A percentile compares a stretch with the other conserved stretches of the same genome.
These are phyloP conservation scores for Sistotremastrum suecicum DNA, from an alignment of 768 basidiomycete species.

Conservation along the genomic window DNA sequence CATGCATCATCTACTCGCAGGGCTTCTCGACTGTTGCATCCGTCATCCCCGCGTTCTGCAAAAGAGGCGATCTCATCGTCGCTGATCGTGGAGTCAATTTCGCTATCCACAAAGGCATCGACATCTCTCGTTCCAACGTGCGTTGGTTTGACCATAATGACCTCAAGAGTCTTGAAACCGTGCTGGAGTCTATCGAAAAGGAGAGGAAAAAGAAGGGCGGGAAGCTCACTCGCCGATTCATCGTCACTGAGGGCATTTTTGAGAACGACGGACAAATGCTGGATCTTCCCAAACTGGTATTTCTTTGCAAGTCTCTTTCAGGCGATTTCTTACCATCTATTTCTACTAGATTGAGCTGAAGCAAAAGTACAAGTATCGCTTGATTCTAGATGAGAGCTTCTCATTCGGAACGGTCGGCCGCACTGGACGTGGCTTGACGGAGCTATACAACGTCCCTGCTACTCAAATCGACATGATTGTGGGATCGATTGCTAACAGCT, in stretches of 20 bases:
- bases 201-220: constrained; percentile 73
- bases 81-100: constrained; percentile 95
- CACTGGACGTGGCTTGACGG: constrained; percentile 90
- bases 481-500: constrained; percentile 74
- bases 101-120: constrained; percentile 89
- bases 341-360: constrained; percentile 74
- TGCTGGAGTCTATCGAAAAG: constrained; percentile 71
- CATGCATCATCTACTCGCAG: constrained; percentile 87
- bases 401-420: constrained; percentile 90
- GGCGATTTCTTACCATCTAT: background rate
- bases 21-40: constrained; percentile 85
- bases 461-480: constrained; percentile 90
- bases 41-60: constrained; percentile 94
- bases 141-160: constrained; percentile 98
- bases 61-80: constrained; percentile 96
- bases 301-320: background rate
- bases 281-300: constrained; percentile 83
- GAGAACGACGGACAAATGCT: constrained; percentile 88
- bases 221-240: constrained; percentile 82
- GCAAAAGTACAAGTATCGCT: constrained; percentile 86
- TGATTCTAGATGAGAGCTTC: constrained; percentile 86
- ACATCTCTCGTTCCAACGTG: constrained; percentile 82
- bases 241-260: constrained; percentile 94
- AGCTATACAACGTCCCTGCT: constrained; percentile 86
- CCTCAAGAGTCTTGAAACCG: constrained; percentile 78